Percentiles rank a stretch among this genome's conserved stretches.
Evolutionary conservation across 2,329 filamentous ascomycete genomes (phyloP).

Genomic region (Fusarium sulawesiense): DNA sequence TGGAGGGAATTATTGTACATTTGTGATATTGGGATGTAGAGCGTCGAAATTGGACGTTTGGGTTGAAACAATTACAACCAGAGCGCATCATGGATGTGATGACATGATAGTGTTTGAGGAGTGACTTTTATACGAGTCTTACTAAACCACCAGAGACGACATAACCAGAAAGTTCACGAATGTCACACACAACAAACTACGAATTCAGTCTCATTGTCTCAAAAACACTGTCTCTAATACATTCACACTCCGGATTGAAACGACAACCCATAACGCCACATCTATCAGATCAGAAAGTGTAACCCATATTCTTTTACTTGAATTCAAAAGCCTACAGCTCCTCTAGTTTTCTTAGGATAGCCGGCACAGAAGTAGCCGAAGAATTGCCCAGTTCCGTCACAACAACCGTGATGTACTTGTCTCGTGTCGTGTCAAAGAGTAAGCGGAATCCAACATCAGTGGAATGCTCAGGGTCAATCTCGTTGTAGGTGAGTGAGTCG

Average conservation of each 20-base stretch:
- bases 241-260: constrained; percentile 20
- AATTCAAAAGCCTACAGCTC: constrained; percentile 57
- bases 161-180: background rate
- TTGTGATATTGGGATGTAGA: constrained; percentile 42
- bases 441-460: constrained; percentile 67
- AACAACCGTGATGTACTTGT: constrained; percentile 86
- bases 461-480: constrained; percentile 82
- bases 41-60: constrained; percentile 44
- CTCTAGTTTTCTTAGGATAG: constrained; percentile 67
- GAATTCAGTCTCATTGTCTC: constrained; percentile 17
- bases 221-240: constrained; percentile 15
- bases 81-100: constrained; percentile 25
- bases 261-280: constrained; percentile 21
- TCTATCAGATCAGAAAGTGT: constrained; percentile 21
- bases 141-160: background rate
- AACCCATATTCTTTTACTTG: constrained; percentile 28
- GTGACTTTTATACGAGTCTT: background rate
- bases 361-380: constrained; percentile 85
- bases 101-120: constrained; percentile 1
- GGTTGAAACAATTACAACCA: constrained; percentile 29
- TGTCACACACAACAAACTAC: background rate
- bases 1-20: constrained; percentile 40
- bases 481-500: constrained; percentile 94
- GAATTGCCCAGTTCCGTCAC: constrained; percentile 91
- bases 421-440: constrained; percentile 92